Evolutionary conservation across 176 grass and related monocot species (phyloP), one percentile per base, ranked within the genome.

Genomic region (Rhynchospora breviuscula): DNA sequence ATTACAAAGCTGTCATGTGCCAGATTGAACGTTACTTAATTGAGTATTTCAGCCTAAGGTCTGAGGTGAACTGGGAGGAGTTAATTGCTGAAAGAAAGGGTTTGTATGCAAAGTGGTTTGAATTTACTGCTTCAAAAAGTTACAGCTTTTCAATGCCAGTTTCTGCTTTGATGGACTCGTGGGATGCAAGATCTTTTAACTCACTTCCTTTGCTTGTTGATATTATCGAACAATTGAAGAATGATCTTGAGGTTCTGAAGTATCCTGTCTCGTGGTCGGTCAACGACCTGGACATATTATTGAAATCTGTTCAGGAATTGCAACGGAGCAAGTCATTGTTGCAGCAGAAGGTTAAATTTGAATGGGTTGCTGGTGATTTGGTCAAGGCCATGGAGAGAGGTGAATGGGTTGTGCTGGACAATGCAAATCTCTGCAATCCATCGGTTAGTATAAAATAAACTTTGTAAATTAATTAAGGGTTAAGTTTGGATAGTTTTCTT

Each of bases 351-450:
- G 86, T 86, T 66, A 94, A 91, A 85, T 98, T 98, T 87, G 90
- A 98, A 70, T 98, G 92, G 95, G 92, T 94, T 64, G 56, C 89
- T 10, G 90, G 92, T 65, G 89, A 93, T 70, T 90, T 98, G 89
- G 90, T 98, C 75, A 93, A 87, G 64, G 90, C 95, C 43, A 91
- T 98, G 77, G 90, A 98, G 77, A 73, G 49, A 0, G 92, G 95
- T 82, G 92, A 94, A 91, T 98, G 95, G 95, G 85, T 94, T 81
- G 86, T 98, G 76, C 81, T 98, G 73, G 92, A 98, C 79, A 98
- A 98, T 85, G 95, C 95, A 84, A 98, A 98, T 89, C 88, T 98
- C 69, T 98, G 95, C 73, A 98, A 94, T 85, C 95, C 95, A 54
- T 93, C 95, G 84, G 95, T 98, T 85, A 49, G 89, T 82, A 43